These are phyloP conservation scores for Salmacisia buchloeana DNA, from an alignment of 1,284 basidiomycete genomes.

Conservation along the genomic window DNA sequence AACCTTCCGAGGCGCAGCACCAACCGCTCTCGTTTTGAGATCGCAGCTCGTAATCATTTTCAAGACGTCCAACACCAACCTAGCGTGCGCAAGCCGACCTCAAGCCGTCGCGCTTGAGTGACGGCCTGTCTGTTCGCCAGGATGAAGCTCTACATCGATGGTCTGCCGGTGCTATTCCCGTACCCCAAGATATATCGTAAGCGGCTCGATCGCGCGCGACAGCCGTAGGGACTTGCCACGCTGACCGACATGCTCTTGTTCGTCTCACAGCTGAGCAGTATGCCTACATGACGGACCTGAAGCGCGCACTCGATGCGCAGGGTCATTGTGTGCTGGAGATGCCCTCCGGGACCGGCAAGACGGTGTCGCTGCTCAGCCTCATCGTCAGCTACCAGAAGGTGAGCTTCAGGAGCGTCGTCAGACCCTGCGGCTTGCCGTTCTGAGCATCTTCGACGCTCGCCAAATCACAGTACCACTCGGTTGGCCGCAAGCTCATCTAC, in stretches of 20 bases:
- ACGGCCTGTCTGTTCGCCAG: no score
- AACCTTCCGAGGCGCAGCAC: no score
- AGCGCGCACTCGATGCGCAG: conserved; percentile 84
- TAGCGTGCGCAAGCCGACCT: no score
- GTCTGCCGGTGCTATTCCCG: conserved; percentile 58
- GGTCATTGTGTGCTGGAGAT: conserved; percentile 98
- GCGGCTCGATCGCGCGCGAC: not conserved
- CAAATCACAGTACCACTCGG: conserved; percentile 73
- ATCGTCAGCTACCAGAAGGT: conserved; percentile 98
- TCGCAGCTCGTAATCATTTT: no score
- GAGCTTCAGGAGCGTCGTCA: conserved; percentile 17
- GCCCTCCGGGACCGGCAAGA: conserved; percentile 98
- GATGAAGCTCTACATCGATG: conserved; percentile 96
- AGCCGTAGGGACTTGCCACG: not conserved
- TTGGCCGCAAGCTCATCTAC: conserved; percentile 89
- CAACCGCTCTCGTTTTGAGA: no score
- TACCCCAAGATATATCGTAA: conserved; percentile 52
- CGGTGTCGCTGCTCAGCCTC: conserved; percentile 87
- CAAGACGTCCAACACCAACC: no score
- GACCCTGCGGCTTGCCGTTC: not conserved
- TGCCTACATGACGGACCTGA: conserved; percentile 98
- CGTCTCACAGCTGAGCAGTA: conserved; percentile 70
- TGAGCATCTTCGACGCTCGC: not conserved
- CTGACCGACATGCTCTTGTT: not conserved
- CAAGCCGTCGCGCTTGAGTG: no score